A percentile compares a stretch with the other conserved stretches of the same genome.
Evolutionary conservation across 192 early-diverging fungal genomes (phyloP).

Genomic region (Backusella luteola): DNA sequence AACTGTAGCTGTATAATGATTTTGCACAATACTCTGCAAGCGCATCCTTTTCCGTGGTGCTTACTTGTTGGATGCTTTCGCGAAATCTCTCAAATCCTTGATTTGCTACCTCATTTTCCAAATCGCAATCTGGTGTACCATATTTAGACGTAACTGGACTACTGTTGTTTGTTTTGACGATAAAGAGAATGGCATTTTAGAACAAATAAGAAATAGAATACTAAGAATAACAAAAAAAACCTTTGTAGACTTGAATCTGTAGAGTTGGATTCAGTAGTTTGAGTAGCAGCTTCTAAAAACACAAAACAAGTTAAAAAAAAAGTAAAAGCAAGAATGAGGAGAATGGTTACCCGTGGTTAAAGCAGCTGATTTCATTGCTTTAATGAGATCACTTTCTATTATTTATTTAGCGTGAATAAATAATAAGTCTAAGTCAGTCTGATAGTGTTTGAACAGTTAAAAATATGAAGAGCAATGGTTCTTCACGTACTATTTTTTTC

Average conservation of each 20-base stretch:
- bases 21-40: conserved; percentile 22
- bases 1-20: conserved; percentile 33
- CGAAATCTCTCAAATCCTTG: conserved; percentile 10
- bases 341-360: background rate
- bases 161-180: background rate
- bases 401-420: background rate
- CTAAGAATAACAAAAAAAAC: background rate
- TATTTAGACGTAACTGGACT: background rate
- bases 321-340: background rate
- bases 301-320: background rate
- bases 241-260: background rate
- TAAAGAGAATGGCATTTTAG: background rate
- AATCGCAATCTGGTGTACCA: background rate
- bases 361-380: background rate
- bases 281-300: background rate
- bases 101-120: background rate
- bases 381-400: background rate
- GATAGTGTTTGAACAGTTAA: background rate
- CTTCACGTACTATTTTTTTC: background rate
- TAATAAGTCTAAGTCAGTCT: background rate
- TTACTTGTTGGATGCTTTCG: background rate
- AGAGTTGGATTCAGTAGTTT: background rate
- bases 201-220: background rate
- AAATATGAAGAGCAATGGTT: background rate
- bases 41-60: background rate